These are phyloP conservation scores for Cyberlindnera amylophila DNA, from an alignment of 805 yeast genomes.

Conservation along the genomic window DNA sequence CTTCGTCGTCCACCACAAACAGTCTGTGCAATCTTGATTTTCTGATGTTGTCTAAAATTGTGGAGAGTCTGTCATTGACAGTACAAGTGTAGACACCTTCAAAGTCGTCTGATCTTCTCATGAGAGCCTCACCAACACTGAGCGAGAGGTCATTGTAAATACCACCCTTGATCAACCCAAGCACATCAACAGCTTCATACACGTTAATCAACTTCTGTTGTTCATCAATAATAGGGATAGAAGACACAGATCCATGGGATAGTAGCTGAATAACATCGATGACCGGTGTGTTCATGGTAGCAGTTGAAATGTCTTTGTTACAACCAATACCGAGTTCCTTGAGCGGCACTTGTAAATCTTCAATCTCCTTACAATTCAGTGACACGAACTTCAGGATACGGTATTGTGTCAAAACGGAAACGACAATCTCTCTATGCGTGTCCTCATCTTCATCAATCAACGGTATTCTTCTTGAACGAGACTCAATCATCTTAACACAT, in stretches of 20 bases:
- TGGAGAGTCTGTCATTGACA: constrained; percentile 75
- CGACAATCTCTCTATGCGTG: constrained; percentile 90
- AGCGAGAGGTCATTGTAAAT: constrained; percentile 85
- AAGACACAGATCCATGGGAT: constrained; percentile 76
- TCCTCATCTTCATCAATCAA: constrained; percentile 91
- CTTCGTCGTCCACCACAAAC: constrained; percentile 84
- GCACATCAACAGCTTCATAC: constrained; percentile 93
- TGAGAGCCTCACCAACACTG: constrained; percentile 92
- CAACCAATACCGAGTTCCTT: constrained; percentile 66
- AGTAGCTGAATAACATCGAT: constrained; percentile 85
- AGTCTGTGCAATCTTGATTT: constrained; percentile 87
- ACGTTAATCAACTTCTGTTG: constrained; percentile 70
- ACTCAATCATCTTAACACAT: constrained; percentile 83
- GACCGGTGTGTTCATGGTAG: constrained; percentile 88
- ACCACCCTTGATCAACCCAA: constrained; percentile 91
- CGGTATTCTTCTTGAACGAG: constrained; percentile 90
- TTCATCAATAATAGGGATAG: constrained; percentile 90
- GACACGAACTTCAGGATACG: constrained; percentile 94
- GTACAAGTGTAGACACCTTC: constrained; percentile 98
- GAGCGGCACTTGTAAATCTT: constrained; percentile 73
- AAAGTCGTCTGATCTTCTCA: constrained; percentile 91
- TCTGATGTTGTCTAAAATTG: constrained; percentile 89
- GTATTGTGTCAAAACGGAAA: constrained; percentile 91
- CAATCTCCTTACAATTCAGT: constrained; percentile 91
- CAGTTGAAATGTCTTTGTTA: constrained; percentile 57